phyloP scores from a whole-genome alignment of 1,284 basidiomycete genomes.

The Phellinidium pouzarii region DNA sequence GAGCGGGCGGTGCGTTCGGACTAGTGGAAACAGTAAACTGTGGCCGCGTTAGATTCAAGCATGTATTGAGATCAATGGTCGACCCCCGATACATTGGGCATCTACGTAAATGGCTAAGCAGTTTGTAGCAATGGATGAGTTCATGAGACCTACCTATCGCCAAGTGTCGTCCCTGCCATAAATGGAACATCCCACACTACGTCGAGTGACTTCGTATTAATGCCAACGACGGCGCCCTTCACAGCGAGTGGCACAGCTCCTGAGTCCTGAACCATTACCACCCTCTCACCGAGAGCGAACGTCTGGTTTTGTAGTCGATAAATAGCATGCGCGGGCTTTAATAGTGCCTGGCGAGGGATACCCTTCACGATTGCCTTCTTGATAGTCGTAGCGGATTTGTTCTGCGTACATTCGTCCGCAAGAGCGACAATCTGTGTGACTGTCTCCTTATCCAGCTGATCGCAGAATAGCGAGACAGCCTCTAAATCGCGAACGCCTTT shows the following conservation, averaged over 20 bases:
- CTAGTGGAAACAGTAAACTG: slow-evolving; percentile 75
- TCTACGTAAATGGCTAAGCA: slow-evolving; percentile 31
- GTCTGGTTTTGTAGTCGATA: slow-evolving; percentile 87
- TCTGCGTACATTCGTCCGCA: slow-evolving; percentile 59
- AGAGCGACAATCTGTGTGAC: slow-evolving; percentile 75
- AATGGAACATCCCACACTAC: slow-evolving; percentile 97
- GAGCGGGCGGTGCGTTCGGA: slow-evolving; percentile 39
- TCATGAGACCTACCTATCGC: slow-evolving; percentile 59
- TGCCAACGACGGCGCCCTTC: slow-evolving; percentile 90
- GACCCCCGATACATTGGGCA: slow-evolving; percentile 89
- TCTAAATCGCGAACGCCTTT: slow-evolving; percentile 90
- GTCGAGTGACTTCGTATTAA: slow-evolving; percentile 85
- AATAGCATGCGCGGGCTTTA: slow-evolving; percentile 88
- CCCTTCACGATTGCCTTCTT: slow-evolving; percentile 89
- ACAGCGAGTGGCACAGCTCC: slow-evolving; percentile 90
- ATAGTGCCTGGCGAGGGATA: slow-evolving; percentile 89
- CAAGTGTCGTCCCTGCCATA: slow-evolving; percentile 85
- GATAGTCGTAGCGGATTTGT: slow-evolving; percentile 55
- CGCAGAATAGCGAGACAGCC: slow-evolving; percentile 87
- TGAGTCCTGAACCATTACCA: slow-evolving; percentile 92
- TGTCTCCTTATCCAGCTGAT: slow-evolving; percentile 83
- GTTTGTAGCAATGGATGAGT: slow-evolving; percentile 7
- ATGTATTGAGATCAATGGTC: slow-evolving; percentile 76
- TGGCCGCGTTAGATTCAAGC: slow-evolving; percentile 77
- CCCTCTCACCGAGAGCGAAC: slow-evolving; percentile 93